A percentile compares a stretch with the other conserved stretches of the same genome.
phyloP scores from a whole-genome alignment of 2,329 filamentous ascomycete genomes.

The Coniosporium tulheliwenetii region DNA sequence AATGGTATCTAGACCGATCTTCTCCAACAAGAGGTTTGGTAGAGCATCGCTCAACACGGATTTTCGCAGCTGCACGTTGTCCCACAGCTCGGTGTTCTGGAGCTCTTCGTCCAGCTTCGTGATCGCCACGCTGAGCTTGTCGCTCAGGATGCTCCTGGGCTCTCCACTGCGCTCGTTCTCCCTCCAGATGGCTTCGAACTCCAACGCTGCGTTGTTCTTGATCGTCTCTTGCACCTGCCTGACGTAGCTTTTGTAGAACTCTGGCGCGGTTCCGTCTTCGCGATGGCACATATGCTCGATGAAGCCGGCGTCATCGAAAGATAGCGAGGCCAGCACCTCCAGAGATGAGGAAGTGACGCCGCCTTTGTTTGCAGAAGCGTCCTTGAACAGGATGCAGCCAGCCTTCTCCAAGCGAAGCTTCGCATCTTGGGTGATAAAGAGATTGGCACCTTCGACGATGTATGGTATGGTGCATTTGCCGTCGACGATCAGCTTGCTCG shows the following conservation, averaged over 20 bases:
- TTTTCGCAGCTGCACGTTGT: slow-evolving; percentile 60
- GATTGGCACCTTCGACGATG: slow-evolving; percentile 93
- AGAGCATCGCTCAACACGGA: slow-evolving; percentile 74
- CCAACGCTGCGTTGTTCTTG: slow-evolving; percentile 75
- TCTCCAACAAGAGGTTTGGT: slow-evolving; percentile 65
- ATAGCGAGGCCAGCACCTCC: slow-evolving; percentile 85
- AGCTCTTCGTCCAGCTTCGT: slow-evolving; percentile 95
- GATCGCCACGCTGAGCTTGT: slow-evolving; percentile 81
- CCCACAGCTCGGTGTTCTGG: slow-evolving; percentile 84
- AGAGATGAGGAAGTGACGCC: slow-evolving; percentile 95
- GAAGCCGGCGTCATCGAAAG: slow-evolving; percentile 83
- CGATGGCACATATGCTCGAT: slow-evolving; percentile 82
- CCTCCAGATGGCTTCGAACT: slow-evolving; percentile 97
- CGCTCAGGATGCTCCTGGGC: slow-evolving; percentile 73
- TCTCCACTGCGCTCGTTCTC: slow-evolving; percentile 73
- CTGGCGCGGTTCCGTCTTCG: slow-evolving; percentile 61
- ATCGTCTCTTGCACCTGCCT: slow-evolving; percentile 83
- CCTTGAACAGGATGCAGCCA: slow-evolving; percentile 93
- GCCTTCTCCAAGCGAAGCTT: slow-evolving; percentile 89
- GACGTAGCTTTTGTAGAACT: slow-evolving; percentile 90
- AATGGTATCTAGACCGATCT: slow-evolving; percentile 84
- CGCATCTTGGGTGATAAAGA: slow-evolving; percentile 97
- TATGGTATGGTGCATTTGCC: slow-evolving; percentile 81
- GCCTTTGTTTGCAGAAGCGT: slow-evolving; percentile 96
- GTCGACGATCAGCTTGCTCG: slow-evolving; percentile 74